Conservation (phyloP, 2,329 filamentous ascomycete species). For the Cladophialophora exuberans region DNA sequence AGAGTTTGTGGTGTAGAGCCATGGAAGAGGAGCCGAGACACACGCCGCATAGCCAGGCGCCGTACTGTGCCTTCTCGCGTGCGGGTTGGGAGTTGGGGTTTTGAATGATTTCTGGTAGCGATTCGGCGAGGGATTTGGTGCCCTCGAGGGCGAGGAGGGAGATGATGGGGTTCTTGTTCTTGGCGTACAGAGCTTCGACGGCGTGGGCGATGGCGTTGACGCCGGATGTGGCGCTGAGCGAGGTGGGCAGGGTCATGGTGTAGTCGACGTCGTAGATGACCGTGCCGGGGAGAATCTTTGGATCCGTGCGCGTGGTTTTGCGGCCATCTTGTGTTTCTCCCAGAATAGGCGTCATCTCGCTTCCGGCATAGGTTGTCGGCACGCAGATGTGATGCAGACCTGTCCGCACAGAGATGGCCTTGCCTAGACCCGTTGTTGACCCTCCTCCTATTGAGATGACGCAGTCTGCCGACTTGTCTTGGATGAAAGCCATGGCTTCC, state of each 20-base stretch:
- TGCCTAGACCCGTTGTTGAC: slow-evolving; percentile 65
- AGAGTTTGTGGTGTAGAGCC: slow-evolving; percentile 70
- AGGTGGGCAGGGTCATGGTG: slow-evolving; percentile 60
- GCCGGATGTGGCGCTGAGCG: slow-evolving; percentile 61
- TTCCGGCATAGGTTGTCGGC: slow-evolving; percentile 65
- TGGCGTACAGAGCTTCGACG: slow-evolving; percentile 66
- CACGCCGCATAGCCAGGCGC: slow-evolving; percentile 66
- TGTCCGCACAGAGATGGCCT: slow-evolving; percentile 59
- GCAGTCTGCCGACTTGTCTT: slow-evolving; percentile 53
- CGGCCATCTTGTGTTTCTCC: slow-evolving; percentile 63
- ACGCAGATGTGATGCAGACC: slow-evolving; percentile 62
- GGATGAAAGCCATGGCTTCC: slow-evolving; percentile 55
- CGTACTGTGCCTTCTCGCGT: slow-evolving; percentile 60
- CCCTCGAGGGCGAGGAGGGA: slow-evolving; percentile 62
- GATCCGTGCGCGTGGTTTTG: slow-evolving; percentile 62
- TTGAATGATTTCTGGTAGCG: slow-evolving; percentile 57
- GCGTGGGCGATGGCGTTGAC: slow-evolving; percentile 69
- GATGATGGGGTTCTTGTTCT: slow-evolving; percentile 64
- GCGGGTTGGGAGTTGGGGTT: slow-evolving; percentile 50
- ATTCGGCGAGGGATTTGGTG: slow-evolving; percentile 55
- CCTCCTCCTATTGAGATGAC: slow-evolving; percentile 66
- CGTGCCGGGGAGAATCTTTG: slow-evolving; percentile 61
- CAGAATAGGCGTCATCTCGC: slow-evolving; percentile 67
- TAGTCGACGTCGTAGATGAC: slow-evolving; percentile 69
- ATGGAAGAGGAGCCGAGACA: slow-evolving; percentile 64